A percentile compares a stretch with the other conserved stretches of the same genome.
Conservation (phyloP, 2,329 filamentous ascomycete species). For the Stagonosporopsis rhizophila region DNA sequence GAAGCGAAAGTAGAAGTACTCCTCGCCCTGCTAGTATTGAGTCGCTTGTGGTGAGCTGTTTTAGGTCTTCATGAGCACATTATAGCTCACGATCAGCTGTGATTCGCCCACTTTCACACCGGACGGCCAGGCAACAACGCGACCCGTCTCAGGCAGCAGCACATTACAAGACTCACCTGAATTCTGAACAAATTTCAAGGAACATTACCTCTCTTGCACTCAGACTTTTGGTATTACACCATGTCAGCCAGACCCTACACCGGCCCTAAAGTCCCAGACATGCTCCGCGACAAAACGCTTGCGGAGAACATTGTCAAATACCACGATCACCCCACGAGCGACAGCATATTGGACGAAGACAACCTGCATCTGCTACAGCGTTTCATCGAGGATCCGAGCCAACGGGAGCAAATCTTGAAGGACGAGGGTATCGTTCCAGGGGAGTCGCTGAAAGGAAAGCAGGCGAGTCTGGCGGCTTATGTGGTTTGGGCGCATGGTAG, state of each 20-base stretch:
- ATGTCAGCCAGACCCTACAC: slow-evolving; percentile 10
- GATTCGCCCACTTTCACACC: neutral
- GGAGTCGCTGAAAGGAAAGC: neutral
- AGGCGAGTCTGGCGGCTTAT: slow-evolving; percentile 1
- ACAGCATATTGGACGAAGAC: slow-evolving; percentile 8
- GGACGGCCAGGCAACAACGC: slow-evolving; percentile 1
- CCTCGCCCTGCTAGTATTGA: neutral
- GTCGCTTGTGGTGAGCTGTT: neutral
- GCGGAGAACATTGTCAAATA: slow-evolving; percentile 11
- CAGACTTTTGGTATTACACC: neutral
- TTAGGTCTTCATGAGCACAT: neutral
- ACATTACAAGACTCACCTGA: neutral
- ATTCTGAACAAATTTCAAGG: neutral
- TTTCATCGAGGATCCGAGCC: slow-evolving; percentile 2
- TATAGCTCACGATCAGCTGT: neutral
- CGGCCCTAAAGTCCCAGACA: slow-evolving; percentile 8
- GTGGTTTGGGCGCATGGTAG: slow-evolving; percentile 2
- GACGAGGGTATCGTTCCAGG: slow-evolving; percentile 6
- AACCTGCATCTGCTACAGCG: slow-evolving; percentile 1
- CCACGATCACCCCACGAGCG: slow-evolving; percentile 13
- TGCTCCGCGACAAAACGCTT: slow-evolving; percentile 6
- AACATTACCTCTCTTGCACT: neutral
- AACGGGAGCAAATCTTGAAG: neutral
- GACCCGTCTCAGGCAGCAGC: slow-evolving; percentile 5
- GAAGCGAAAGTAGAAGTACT: neutral